Base-by-base conservation (phyloP, 768 basidiomycete genomes). In the Botryobasidium botryosum region DNA sequence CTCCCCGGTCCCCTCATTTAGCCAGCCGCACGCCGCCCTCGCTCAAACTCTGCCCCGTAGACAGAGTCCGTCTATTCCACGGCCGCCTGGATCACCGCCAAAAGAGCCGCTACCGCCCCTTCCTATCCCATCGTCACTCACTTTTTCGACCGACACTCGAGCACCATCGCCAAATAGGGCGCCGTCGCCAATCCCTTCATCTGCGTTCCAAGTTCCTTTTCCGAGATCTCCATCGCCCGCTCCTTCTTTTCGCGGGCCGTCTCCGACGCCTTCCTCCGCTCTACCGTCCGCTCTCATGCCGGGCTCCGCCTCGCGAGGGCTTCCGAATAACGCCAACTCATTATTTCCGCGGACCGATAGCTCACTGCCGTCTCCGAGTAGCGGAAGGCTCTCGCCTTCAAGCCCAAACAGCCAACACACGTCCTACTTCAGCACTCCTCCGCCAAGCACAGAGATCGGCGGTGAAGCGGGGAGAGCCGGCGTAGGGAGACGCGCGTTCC, bases 201-300 rank as follows among this genome's bases (percentile, higher is more conserved):
- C 48, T 37, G 18, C n/a, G 15, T 39, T 49, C 36, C 21, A 32
- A 46, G 28, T 46, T 23, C 29, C 12, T 12, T 46, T 17, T 6
- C 35, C 46, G 10, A n/a, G n/a, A n/a, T n/a, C 66, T 8, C 53
- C 67, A 7, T 68, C 71, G 1, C 66, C 75, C 15, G 51, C 57
- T 35, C 55, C 60, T 13, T 55, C 56, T 29, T 59, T 51, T 50
- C 52, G 57, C 37, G 56, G 53, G 39, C 63, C 59, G 29, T 64
- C 59, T 39, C 52, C 53, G 18, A 52, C 43, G 20, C 52, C 43
- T 43, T 31, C 52, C 40, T 42, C 51, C 35, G 35, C 44, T 25
- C 25, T 18, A 24, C 46, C n/a, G n/a, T 3, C 28, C 13, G 8
- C 10, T 13, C n/a, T 18, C n/a, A n/a, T n/a, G n/a, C n/a, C n/a